Conservation (phyloP, 371 early-diverging fungal genomes). For the Mucor velutinosus region DNA sequence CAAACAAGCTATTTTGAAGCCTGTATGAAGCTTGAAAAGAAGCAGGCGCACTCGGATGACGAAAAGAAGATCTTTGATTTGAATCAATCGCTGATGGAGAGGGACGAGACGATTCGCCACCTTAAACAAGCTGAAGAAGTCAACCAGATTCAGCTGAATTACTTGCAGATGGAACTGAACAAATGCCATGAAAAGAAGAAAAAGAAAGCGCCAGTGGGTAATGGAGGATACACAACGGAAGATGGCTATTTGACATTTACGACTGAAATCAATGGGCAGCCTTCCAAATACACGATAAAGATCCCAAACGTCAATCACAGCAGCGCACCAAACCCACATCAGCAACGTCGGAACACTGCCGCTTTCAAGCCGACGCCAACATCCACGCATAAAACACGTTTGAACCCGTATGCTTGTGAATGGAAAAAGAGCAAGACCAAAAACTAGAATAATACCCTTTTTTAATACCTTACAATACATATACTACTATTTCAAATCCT, state of each 20-base stretch:
- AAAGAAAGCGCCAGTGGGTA: not conserved
- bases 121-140: conserved; percentile 32
- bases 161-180: conserved; percentile 26
- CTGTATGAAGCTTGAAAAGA: conserved; percentile 9
- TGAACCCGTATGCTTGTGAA: not conserved
- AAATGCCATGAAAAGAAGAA: conserved; percentile 14
- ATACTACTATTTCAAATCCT: not conserved
- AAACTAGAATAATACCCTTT: not conserved
- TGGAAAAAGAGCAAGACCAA: not conserved
- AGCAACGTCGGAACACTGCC: not conserved
- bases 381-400: not conserved
- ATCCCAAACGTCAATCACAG: conserved; percentile 19
- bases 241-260: conserved; percentile 45
- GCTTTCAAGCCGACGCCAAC: not conserved
- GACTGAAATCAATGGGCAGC: conserved; percentile 42
- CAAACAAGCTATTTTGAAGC: conserved; percentile 9
- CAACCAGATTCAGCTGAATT: conserved; percentile 31
- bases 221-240: conserved; percentile 25
- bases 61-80: conserved; percentile 5
- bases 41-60: not conserved
- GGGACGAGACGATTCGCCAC: conserved; percentile 31
- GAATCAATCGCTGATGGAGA: conserved; percentile 1
- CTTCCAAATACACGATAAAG: conserved; percentile 39
- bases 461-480: not conserved
- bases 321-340: not conserved